Percentiles rank a stretch among this genome's conserved stretches.
Evolutionary conservation across 2,329 filamentous ascomycete genomes (phyloP).

Genomic region (Microsporum ferrugineum): DNA sequence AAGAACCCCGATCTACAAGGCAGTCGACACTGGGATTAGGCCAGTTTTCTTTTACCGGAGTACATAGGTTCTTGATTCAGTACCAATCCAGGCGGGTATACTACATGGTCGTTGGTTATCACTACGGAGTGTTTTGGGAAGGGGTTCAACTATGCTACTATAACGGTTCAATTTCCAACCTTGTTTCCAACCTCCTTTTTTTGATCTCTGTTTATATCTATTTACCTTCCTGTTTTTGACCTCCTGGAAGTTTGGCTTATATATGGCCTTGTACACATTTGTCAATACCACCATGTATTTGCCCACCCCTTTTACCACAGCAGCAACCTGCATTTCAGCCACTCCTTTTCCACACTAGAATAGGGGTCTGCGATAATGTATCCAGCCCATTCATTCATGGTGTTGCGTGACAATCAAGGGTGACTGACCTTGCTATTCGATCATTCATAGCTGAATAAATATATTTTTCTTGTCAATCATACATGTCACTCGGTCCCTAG

Average conservation of each 20-base stretch:
- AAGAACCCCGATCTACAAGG: neutral
- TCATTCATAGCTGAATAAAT: constrained; percentile 1
- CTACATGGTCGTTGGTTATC: neutral
- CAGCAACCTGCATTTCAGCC: neutral
- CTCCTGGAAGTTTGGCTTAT: neutral
- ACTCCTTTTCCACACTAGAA: neutral
- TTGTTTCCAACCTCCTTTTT: neutral
- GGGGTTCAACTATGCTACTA: neutral
- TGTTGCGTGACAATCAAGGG: neutral
- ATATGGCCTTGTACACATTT: neutral
- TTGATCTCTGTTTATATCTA: neutral
- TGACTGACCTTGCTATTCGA: neutral
- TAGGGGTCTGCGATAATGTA: neutral
- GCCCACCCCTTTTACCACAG: neutral
- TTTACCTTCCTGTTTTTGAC: neutral
- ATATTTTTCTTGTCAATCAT: neutral
- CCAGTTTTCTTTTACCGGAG: neutral
- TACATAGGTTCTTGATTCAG: neutral
- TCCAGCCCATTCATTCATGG: neutral
- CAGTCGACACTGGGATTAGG: neutral
- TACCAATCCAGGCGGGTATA: neutral
- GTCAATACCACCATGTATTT: neutral
- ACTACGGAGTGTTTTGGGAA: neutral
- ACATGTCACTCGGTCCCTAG: neutral
- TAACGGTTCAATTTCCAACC: neutral